Conservation (phyloP, 176 grass and related monocot genomes). For the Zoysia pacifica region DNA sequence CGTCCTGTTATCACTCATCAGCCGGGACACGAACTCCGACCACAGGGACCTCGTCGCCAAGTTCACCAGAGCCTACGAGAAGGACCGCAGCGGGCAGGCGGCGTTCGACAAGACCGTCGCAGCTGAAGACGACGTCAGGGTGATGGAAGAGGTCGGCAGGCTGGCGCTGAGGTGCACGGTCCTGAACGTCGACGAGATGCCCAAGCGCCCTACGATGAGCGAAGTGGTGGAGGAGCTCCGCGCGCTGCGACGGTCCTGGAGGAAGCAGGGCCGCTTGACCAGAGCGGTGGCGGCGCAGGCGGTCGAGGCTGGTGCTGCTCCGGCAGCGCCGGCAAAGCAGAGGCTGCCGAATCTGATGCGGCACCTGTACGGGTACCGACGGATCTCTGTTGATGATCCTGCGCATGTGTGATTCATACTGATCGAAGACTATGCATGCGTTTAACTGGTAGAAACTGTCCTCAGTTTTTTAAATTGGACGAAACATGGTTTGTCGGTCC, state of each 20-base stretch:
- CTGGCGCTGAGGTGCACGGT: constrained; percentile 16
- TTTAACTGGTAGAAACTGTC: background rate
- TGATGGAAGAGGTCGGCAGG: constrained; percentile 11
- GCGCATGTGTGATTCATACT: background rate
- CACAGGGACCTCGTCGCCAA: background rate
- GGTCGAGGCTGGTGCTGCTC: too few species aligned
- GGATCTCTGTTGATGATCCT: constrained; percentile 6
- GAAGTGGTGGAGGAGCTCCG: constrained; percentile 11
- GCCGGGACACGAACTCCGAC: background rate
- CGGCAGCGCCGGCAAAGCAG: background rate
- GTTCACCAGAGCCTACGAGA: background rate
- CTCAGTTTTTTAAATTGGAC: background rate
- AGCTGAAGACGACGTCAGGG: background rate
- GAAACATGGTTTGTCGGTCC: background rate
- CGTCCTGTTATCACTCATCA: constrained; percentile 23
- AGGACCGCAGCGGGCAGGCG: background rate
- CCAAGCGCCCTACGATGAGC: constrained; percentile 25
- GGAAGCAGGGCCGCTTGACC: background rate
- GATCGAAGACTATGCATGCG: background rate
- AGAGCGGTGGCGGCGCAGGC: too few species aligned
- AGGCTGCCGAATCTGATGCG: constrained; percentile 28
- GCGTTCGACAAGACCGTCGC: constrained; percentile 5
- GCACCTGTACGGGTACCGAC: constrained; percentile 19
- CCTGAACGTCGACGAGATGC: background rate
- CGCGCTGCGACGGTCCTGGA: constrained; percentile 7